phyloP scores from a whole-genome alignment of 768 basidiomycete genomes.

The Leccinum rimulosum region DNA sequence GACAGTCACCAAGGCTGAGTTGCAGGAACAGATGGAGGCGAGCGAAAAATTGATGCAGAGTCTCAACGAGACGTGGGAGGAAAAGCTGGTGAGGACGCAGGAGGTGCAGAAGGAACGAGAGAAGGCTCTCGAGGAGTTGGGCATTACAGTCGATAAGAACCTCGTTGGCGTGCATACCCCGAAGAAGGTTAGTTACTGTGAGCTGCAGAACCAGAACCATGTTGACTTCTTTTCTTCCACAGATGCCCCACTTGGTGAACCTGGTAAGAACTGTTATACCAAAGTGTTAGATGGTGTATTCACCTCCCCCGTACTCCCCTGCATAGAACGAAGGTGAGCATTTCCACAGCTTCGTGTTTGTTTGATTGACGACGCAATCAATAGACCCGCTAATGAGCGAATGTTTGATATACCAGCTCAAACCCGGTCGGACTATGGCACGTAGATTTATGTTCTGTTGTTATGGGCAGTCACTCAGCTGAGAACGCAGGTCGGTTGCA shows the following conservation, averaged over 20 bases:
- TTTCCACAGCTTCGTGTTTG: neutral
- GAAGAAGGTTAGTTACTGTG: slow-evolving; percentile 61
- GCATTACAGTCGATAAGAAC: slow-evolving; percentile 97
- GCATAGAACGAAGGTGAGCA: slow-evolving; percentile 67
- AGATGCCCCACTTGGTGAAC: slow-evolving; percentile 95
- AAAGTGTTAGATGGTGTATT: slow-evolving; percentile 4
- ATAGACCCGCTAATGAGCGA: slow-evolving; percentile 95
- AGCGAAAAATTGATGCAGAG: slow-evolving; percentile 95
- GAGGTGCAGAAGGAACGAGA: slow-evolving; percentile 97
- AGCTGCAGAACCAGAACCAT: slow-evolving; percentile 3
- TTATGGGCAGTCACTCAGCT: slow-evolving; percentile 14
- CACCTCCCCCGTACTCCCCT: slow-evolving; percentile 9
- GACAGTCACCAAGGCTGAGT: slow-evolving; percentile 94
- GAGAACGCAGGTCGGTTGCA: slow-evolving; percentile 67
- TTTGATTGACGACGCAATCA: slow-evolving; percentile 10
- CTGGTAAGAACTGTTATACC: slow-evolving; percentile 54
- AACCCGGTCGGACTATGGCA: slow-evolving; percentile 77
- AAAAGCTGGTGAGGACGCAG: slow-evolving; percentile 88
- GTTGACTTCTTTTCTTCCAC: slow-evolving; percentile 14
- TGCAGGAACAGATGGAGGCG: slow-evolving; percentile 95
- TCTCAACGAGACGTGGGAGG: slow-evolving; percentile 94
- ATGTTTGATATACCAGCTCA: slow-evolving; percentile 90
- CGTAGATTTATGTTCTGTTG: slow-evolving; percentile 22
- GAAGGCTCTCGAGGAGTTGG: slow-evolving; percentile 95
- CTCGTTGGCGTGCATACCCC: slow-evolving; percentile 96